Conservation (phyloP, 441 rosid genomes). For the Populus hybrid region DNA sequence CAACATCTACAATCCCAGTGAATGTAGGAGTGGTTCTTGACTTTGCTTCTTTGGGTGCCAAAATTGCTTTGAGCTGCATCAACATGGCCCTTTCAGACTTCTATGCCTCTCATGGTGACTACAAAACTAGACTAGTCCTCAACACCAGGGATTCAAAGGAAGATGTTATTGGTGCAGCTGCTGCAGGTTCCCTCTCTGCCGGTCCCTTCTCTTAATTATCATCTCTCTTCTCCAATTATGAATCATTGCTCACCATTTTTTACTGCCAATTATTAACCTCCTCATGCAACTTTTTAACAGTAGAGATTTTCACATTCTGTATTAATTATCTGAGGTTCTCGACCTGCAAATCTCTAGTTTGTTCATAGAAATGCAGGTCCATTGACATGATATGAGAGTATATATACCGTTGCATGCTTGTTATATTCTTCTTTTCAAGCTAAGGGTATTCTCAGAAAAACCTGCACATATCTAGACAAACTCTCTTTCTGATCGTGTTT, state of each 20-base stretch:
- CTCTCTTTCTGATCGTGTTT: too few relatives aligned
- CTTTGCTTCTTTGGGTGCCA: constrained; percentile 17
- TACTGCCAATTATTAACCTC: too few relatives aligned
- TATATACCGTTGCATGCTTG: too few relatives aligned
- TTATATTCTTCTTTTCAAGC: too few relatives aligned
- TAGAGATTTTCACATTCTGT: not conserved
- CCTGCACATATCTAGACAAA: too few relatives aligned
- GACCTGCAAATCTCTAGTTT: too few relatives aligned
- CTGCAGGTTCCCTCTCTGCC: constrained; percentile 32
- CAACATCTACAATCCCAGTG: constrained; percentile 14
- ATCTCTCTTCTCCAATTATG: not conserved
- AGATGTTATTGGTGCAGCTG: constrained; percentile 55
- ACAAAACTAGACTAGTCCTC: constrained; percentile 40
- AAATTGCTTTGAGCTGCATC: constrained; percentile 41
- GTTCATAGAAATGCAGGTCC: too few relatives aligned
- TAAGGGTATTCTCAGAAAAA: too few relatives aligned
- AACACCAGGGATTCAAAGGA: constrained; percentile 34
- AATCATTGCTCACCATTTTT: not conserved
- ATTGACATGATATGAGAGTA: too few relatives aligned
- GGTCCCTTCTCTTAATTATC: not conserved
- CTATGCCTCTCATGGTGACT: constrained; percentile 32
- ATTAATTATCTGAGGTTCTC: too few relatives aligned
- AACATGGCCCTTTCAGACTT: constrained; percentile 51
- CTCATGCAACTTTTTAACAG: not conserved
- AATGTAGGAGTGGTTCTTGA: constrained; percentile 57